phyloP scores from a whole-genome alignment of 148 eudicot species.

The Fagopyrum tataricum region DNA sequence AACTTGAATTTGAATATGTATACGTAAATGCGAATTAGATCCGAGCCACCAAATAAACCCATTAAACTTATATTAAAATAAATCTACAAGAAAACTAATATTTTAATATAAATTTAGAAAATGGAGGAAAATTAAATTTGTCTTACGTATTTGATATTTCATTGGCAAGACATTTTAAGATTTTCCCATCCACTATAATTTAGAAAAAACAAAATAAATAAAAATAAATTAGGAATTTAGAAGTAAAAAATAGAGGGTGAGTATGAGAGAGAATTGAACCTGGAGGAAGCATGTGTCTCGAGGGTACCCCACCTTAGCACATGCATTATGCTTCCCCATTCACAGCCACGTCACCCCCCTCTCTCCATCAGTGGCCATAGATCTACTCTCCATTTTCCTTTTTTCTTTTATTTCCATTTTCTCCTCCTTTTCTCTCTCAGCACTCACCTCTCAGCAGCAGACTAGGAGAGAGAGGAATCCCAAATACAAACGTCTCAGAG shows the following conservation, averaged over 20 bases:
- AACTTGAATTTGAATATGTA: no score
- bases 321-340: slow-evolving; percentile 23
- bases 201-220: no score
- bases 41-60: no score
- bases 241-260: background rate
- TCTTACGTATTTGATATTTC: no score
- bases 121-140: no score
- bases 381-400: slow-evolving; percentile 11
- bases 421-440: background rate
- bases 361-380: slow-evolving; percentile 14
- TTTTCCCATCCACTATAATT: no score
- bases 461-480: background rate
- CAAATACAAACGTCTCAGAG: background rate
- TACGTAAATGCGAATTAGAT: no score
- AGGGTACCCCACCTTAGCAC: slow-evolving; percentile 22
- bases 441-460: background rate
- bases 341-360: slow-evolving; percentile 31
- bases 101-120: background rate
- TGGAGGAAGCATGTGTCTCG: slow-evolving; percentile 22
- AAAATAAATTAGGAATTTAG: no score
- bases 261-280: background rate
- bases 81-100: no score
- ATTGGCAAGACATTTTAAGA: no score
- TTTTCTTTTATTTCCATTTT: background rate
- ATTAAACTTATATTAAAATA: no score